These are phyloP conservation scores for Emydomyces testavorans DNA, from an alignment of 2,329 filamentous ascomycete genomes.

Conservation along the genomic window DNA sequence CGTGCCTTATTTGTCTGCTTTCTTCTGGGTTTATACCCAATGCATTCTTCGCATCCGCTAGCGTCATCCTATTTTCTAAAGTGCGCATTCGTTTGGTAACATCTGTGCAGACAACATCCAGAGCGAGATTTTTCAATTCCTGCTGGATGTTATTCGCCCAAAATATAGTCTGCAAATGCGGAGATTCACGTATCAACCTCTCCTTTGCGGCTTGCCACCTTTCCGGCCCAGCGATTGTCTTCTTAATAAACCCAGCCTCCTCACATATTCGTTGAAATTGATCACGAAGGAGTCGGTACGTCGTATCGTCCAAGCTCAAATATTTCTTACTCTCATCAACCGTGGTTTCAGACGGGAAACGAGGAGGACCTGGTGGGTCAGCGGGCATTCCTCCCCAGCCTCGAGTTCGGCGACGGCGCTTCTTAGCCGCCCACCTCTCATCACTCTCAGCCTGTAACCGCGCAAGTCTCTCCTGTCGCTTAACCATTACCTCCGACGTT, in stretches of 20 bases:
- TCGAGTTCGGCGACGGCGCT: constrained; percentile 56
- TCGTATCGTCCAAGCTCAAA: constrained; percentile 50
- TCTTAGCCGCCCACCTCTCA: constrained; percentile 51
- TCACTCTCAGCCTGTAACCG: constrained; percentile 49
- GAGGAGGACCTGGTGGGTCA: constrained; percentile 55
- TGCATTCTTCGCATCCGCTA: constrained; percentile 62
- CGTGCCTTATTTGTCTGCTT: constrained; percentile 52
- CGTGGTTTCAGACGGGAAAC: constrained; percentile 73
- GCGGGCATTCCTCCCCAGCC: constrained; percentile 57
- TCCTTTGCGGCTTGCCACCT: constrained; percentile 62
- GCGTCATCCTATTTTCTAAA: constrained; percentile 53
- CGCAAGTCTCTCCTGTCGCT: constrained; percentile 44
- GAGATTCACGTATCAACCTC: constrained; percentile 51
- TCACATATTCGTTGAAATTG: constrained; percentile 61
- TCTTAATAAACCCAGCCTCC: constrained; percentile 57
- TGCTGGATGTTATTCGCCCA: constrained; percentile 47
- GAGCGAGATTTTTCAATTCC: constrained; percentile 53
- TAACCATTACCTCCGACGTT: constrained; percentile 40
- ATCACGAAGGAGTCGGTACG: constrained; percentile 54
- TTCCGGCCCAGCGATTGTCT: constrained; percentile 61
- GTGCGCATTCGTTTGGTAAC: constrained; percentile 69
- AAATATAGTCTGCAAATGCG: constrained; percentile 53
- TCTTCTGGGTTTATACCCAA: constrained; percentile 58
- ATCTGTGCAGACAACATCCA: constrained; percentile 71
- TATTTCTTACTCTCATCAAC: constrained; percentile 65